Conservation (phyloP, 495 filamentous ascomycete species). For the Penicillium herquei region DNA sequence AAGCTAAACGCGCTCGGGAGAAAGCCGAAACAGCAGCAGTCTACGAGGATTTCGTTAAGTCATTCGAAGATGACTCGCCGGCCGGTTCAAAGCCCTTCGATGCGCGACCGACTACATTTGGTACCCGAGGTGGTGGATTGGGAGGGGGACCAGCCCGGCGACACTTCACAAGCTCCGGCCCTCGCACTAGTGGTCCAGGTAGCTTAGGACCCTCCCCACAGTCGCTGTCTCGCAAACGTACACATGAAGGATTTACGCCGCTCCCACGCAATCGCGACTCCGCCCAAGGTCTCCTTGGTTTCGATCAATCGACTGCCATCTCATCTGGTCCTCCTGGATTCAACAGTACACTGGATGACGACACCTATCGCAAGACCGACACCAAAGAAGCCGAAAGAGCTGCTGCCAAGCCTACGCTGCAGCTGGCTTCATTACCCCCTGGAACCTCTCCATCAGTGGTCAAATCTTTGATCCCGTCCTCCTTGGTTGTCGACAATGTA, state of each 20-base stretch:
- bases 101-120: constrained; percentile 32
- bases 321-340: constrained; percentile 46
- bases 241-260: constrained; percentile 45
- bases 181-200: constrained; percentile 70
- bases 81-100: constrained; percentile 22
- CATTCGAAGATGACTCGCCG: constrained; percentile 72
- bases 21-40: constrained; percentile 88
- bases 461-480: constrained; percentile 67
- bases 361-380: constrained; percentile 46
- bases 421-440: constrained; percentile 60
- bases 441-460: constrained; percentile 70
- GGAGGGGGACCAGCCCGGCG: constrained; percentile 48
- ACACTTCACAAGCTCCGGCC: constrained; percentile 53
- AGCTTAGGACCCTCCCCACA: constrained; percentile 65
- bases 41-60: constrained; percentile 87
- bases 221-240: constrained; percentile 50
- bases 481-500: constrained; percentile 72
- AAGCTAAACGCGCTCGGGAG: constrained; percentile 85
- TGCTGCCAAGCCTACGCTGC: constrained; percentile 83
- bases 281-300: constrained; percentile 50
- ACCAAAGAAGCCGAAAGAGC: constrained; percentile 65
- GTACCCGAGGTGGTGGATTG: constrained; percentile 39
- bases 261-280: constrained; percentile 37
- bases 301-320: constrained; percentile 48
- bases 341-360: constrained; percentile 46